Base-by-base conservation (phyloP, 2,329 filamentous ascomycete species). In the Colletotrichum endophyticum region DNA sequence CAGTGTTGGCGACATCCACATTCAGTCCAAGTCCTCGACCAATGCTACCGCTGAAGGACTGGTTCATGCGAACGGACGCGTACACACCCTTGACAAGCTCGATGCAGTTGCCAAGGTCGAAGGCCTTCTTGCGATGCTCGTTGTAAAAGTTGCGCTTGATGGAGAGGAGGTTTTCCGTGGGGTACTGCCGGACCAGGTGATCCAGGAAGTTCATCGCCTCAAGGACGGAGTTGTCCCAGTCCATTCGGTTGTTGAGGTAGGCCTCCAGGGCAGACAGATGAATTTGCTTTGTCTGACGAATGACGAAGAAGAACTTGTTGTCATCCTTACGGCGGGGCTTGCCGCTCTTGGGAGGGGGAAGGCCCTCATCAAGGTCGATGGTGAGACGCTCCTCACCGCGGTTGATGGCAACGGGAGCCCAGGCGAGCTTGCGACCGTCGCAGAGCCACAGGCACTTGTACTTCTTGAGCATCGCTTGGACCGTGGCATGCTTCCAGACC, bases 161-260 rank as follows among this genome's bases (percentile, higher is more conserved):
- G 0, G 92, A 85, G 0, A 93, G 88, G 80, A 95, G 92, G 3
- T 88, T 86, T 80, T 92, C 86, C 0, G 93, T 93, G 0, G 97
- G 95, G n/a, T 87, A 89, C 83, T 98, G 92, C 6, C 97, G 95
- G 72, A 99, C 88, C 9, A 96, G 88, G 82, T 99, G 97, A 78
- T 99, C 97, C 6, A 98, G 88, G 81, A 98, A 98, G 82, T 94
- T 98, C 84, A 99, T 91, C 16, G 94, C 93, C 81, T 97, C 95
- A 9, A 96, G 89, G 25, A 96, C 92, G 25, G 89, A 86, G 49
- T 91, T 91, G 81, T 94, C 91, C 83, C 94, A 94, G 2, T 88
- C 84, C 25, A 89, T 86, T 75, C 90, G 86, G 64, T 92, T 89
- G 2, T 88, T 81, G 3, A 98, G 87, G 82, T 96, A 98, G 0